Evolutionary conservation across 108 stramenopile species (phyloP), one percentile per base, ranked within the genome.

Genomic region (Conticribra guillardii): DNA sequence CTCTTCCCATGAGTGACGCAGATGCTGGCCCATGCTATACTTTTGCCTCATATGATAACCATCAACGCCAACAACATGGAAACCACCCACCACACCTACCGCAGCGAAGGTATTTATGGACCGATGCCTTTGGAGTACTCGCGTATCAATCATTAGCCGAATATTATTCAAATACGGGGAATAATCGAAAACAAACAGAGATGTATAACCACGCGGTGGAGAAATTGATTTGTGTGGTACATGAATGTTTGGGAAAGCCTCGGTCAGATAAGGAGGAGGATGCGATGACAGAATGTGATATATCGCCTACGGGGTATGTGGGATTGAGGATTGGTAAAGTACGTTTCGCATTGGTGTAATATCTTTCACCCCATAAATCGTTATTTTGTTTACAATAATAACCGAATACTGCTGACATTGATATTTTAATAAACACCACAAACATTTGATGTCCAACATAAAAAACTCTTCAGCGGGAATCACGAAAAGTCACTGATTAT

Each of bases 301-400:
- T 57, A n/a, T 57, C 56, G 29, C 56, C 56, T 49, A 48, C 68
- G 28, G 65, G 65, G 8, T 45, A 55, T 66, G 59, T 69, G 11
- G 68, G 68, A 14, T 50, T 69, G 21, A 48, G 68, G n/a, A 69
- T 69, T 21, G 68, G 68, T 21, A 69, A 69, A 59, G 58, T 60
- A 46, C 0, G 24, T 57, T 29, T 14, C 23, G 22, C n/a, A n/a
- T n/a, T n/a, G n/a, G n/a, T n/a, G n/a, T n/a, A n/a, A n/a, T 27
- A 31, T 4, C 30, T 1, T 2, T 1, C 31, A 31, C 2, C 8
- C 27, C 14, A 32, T 29, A 2, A 30, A 15, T 31, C 0, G 15
- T n/a, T 27, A 11, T 17, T 57, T 29, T 15, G 29, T 57, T 18
- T 57, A 16, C 1, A 31, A 15, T 32, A 18, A 18, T 2, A 17